Evolutionary conservation across 192 early-diverging fungal species (phyloP), one percentile per base, ranked within the genome.

Genomic region (Oehlia diaphana): DNA sequence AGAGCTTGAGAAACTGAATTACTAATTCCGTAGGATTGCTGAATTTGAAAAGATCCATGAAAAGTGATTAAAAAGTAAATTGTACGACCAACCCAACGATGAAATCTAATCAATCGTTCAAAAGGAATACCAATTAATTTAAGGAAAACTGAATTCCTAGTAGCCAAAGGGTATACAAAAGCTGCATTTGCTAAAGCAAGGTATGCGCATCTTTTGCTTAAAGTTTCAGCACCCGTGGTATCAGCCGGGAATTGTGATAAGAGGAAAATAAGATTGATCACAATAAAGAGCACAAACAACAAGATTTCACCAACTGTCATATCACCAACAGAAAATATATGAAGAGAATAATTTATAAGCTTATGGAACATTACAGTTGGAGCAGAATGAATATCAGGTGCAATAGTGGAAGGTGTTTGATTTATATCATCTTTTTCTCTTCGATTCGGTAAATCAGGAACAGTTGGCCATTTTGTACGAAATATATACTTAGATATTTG

Each of bases 81-180:
- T 28, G 82, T 78, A 14, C 83, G 76, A 42, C 81, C 86, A 39
- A 85, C 37, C 84, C 84, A 85, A 0, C 86, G 81, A 82, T 87
- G 86, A 44, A 73, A 87, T 26, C 76, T 82, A 53, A 87, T 81
- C 49, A 87, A 69, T 6, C 76, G 62, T 63, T 87, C 86, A 78
- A 84, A 85, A 12, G 84, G 74, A 12, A 87, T 42, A 58, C 86
- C 86, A 16, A 80, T 70, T 61, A 87, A 79, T 9, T 69, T 74
- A 9, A 80, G 26, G 13, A 87, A 68, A 9, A 87, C 33, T 14
- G 82, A 77, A 53, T 87, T 87, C 0, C 86, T 68, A 49, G 84
- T 81, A 13, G 81, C 86, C 8, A 87, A 63, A 3, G 83, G 53
- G 53, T 84, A 81, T n/a, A 85, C 81, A 50, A 87, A 82, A 3